Evolutionary conservation across 352 stramenopile genomes (phyloP), one percentile per base, ranked within the genome.

Genomic region (Pythium apleroticum): DNA sequence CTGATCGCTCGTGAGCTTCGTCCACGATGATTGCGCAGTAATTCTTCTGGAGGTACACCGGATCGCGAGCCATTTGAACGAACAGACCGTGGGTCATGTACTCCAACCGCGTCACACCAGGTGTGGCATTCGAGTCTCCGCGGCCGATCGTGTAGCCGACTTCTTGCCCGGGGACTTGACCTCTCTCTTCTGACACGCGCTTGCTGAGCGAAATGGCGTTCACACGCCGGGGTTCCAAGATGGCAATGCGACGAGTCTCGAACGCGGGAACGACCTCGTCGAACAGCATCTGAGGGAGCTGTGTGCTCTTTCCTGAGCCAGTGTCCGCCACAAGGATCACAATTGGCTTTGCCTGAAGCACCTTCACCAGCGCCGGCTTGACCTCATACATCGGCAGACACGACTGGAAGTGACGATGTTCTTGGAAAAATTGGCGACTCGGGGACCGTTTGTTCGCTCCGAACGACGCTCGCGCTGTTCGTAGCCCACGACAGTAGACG

Each of bases 21-120:
- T 77, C 71, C 1, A 77, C 66, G 52, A 77, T 71, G 2, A 77
- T 57, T 0, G 43, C 50, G 31, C 63, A 71, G 31, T 72, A 72
- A 0, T 52, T 54, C 15, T 27, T 48, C 17, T 72, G 19, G 12
- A 74, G 52, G 3, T 48, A 46, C 4, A 60, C 35, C 11, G 27
- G 54, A 43, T 77, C 57, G 12, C 54, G 25, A 7, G 67, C 66
- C 15, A 77, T 45, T 41, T 70, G 55, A 0, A 72, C 61, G 45
- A 77, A 74, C 4, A 74, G 52, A 0, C 67, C 65, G 31, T 73
- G 61, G 19, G 71, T 77, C 65, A 73, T 75, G 45, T 53, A 73
- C 52, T 74, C 67, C 28, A 71, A 22, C 4, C 56, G 57, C 17
- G 52, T 67, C 1, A 35, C 69, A 22, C 41, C 33, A 20, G 27